Percentiles rank a stretch among this genome's conserved stretches.
phyloP scores from a whole-genome alignment of 208 protist species.

The Wallacemonas sp. region DNA sequence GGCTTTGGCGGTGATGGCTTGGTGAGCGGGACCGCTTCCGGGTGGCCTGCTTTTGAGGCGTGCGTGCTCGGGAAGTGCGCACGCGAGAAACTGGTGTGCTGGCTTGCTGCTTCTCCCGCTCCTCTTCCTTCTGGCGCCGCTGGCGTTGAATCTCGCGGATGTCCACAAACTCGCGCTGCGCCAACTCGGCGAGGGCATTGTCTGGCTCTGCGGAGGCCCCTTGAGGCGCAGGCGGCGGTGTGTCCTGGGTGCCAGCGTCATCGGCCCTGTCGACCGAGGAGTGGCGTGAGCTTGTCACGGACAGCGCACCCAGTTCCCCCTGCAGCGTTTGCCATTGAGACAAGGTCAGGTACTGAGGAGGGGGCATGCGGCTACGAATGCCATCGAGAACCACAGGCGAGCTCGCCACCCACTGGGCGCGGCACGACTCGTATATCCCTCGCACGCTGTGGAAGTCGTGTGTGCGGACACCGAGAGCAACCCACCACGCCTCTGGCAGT shows the following conservation, averaged over 20 bases:
- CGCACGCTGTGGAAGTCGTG: slow-evolving; percentile 16
- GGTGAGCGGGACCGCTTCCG: neutral
- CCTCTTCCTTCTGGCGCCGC: slow-evolving; percentile 14
- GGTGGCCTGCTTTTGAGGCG: neutral
- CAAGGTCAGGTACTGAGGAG: neutral
- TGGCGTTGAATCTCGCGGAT: slow-evolving; percentile 11
- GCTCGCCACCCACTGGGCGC: neutral
- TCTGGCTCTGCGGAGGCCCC: neutral
- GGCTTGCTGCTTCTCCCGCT: neutral
- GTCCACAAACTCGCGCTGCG: slow-evolving; percentile 16
- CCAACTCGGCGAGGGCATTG: neutral
- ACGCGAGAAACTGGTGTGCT: no score
- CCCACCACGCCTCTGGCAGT: slow-evolving; percentile 51
- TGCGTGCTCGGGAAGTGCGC: no score
- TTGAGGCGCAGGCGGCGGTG: no score
- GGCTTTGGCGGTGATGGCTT: neutral
- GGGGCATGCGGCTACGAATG: slow-evolving; percentile 10
- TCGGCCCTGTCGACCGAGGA: no score
- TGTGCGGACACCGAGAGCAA: slow-evolving; percentile 46
- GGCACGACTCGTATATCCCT: slow-evolving; percentile 20
- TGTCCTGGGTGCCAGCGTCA: no score
- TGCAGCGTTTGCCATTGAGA: neutral
- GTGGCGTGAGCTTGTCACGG: no score
- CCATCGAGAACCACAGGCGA: neutral
- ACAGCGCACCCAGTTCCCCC: neutral